Evolutionary conservation across 441 rosid species (phyloP).

Genomic region (Mallotus japonicus): DNA sequence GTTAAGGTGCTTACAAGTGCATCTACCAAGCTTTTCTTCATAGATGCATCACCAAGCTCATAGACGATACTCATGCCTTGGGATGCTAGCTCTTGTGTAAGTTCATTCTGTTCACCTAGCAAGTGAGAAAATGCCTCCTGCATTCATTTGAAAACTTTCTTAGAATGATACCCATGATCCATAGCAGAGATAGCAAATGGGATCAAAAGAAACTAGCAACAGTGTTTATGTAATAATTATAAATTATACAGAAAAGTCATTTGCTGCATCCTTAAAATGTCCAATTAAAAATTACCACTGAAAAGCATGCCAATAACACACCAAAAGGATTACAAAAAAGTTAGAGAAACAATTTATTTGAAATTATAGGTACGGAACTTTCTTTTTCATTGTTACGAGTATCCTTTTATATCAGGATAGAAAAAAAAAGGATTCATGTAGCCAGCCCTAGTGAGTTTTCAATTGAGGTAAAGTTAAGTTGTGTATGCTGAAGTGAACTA

Average conservation of each 20-base stretch:
- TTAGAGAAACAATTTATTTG: neutral
- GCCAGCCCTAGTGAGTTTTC: neutral
- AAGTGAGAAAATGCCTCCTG: conserved; percentile 98
- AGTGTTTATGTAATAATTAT: neutral
- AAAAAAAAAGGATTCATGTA: neutral
- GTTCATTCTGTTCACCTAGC: conserved; percentile 95
- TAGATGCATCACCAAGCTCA: conserved; percentile 90
- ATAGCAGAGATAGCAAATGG: neutral
- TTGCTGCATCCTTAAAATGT: neutral
- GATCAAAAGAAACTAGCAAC: neutral
- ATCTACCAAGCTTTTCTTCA: conserved; percentile 87
- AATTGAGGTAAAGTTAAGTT: neutral
- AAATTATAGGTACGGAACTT: neutral
- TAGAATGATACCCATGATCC: conserved; percentile 8
- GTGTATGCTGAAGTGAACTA: neutral
- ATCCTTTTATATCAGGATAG: neutral
- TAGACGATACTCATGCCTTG: conserved; percentile 99
- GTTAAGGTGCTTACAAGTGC: conserved; percentile 86
- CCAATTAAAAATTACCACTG: neutral
- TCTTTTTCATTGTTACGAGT: neutral
- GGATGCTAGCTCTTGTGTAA: conserved; percentile 96
- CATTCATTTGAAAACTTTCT: conserved; percentile 28
- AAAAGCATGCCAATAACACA: neutral
- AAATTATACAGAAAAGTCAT: neutral
- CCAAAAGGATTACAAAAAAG: conserved; percentile 1